A percentile compares a stretch with the other conserved stretches of the same genome.
Evolutionary conservation across 306 rosid species (phyloP).

Genomic region (Fragaria ananassa): DNA sequence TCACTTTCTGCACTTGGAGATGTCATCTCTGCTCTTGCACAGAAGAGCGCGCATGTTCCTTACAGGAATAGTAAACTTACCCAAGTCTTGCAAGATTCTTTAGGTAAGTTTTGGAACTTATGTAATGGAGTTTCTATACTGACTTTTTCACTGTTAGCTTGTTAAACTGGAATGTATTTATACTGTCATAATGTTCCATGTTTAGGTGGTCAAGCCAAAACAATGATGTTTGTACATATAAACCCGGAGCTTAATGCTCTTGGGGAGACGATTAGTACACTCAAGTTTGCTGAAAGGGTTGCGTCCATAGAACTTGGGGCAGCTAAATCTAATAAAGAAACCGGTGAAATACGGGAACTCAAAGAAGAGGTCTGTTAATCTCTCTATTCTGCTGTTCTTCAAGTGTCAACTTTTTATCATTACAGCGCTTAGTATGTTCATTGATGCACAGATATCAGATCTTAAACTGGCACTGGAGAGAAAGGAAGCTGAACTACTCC

Average conservation of each 20-base stretch:
- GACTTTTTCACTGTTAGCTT: background rate
- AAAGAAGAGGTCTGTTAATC: slow-evolving; percentile 72
- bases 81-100: slow-evolving; percentile 92
- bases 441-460: slow-evolving; percentile 53
- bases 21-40: slow-evolving; percentile 95
- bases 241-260: slow-evolving; percentile 77
- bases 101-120: slow-evolving; percentile 48
- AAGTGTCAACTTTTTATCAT: background rate
- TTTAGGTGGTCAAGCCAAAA: slow-evolving; percentile 93
- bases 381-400: slow-evolving; percentile 21
- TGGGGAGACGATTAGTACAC: slow-evolving; percentile 96
- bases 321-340: slow-evolving; percentile 83
- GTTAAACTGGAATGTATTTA: slow-evolving; percentile 13
- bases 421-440: background rate
- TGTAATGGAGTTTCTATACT: background rate
- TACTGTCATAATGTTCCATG: background rate
- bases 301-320: slow-evolving; percentile 93
- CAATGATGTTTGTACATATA: slow-evolving; percentile 98
- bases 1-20: slow-evolving; percentile 98
- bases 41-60: slow-evolving; percentile 83
- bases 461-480: slow-evolving; percentile 73
- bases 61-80: slow-evolving; percentile 97
- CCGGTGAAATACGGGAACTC: slow-evolving; percentile 77
- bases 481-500: slow-evolving; percentile 78
- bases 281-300: slow-evolving; percentile 97